Conservation (phyloP, 768 basidiomycete genomes). For the Trametes maxima region DNA sequence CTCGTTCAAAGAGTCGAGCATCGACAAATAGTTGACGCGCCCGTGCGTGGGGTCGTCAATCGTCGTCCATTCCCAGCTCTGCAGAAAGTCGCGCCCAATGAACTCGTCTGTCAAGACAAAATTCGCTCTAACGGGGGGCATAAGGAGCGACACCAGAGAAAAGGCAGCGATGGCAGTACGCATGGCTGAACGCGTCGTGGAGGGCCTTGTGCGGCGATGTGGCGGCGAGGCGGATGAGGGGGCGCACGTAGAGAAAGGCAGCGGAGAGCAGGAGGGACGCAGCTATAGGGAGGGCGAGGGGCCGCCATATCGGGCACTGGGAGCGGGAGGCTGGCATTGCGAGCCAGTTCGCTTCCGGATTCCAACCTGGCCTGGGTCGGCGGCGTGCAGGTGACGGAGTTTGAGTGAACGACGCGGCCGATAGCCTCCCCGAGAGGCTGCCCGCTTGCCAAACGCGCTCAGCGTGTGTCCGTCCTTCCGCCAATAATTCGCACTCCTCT, state of each 20-base stretch:
- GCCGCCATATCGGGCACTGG: not conserved
- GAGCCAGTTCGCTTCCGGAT: conserved; percentile 4
- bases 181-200: conserved; percentile 31
- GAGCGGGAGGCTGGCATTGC: conserved; percentile 17
- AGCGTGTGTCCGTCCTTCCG: not conserved
- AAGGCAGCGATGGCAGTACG: conserved; percentile 35
- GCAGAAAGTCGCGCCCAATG: conserved; percentile 47
- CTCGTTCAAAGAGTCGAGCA: conserved; percentile 40
- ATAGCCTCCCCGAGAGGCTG: not conserved
- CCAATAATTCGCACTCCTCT: not conserved
- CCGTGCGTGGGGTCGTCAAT: conserved; percentile 65
- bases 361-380: not conserved
- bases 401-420: not conserved
- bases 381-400: not conserved
- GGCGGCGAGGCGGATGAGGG: conserved; percentile 18
- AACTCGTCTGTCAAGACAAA: conserved; percentile 28
- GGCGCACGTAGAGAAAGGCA: conserved; percentile 30
- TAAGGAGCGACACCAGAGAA: conserved; percentile 23
- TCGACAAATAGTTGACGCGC: conserved; percentile 59
- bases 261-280: conserved; percentile 26
- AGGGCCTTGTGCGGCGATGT: conserved; percentile 24
- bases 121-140: conserved; percentile 23
- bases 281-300: conserved; percentile 5
- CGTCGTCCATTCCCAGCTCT: conserved; percentile 52
- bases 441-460: not conserved